Evolutionary conservation across 257 asterid genomes (phyloP).

Genomic region (Datura wrightii): DNA sequence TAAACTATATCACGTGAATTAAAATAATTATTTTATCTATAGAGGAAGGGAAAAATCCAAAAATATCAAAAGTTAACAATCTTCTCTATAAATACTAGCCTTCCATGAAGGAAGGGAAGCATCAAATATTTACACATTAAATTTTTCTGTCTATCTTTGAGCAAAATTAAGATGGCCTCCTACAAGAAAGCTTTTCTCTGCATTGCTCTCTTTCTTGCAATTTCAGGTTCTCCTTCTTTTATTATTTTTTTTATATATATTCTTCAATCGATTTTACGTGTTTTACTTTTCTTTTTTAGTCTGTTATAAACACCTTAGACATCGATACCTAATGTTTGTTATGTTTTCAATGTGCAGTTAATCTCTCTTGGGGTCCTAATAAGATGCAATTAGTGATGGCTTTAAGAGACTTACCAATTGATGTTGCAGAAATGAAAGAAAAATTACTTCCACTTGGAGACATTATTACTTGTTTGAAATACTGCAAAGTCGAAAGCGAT

Average conservation of each 20-base stretch:
- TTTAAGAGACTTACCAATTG: background rate
- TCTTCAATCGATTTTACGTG: background rate
- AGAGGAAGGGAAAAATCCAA: too few species aligned
- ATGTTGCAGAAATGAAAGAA: background rate
- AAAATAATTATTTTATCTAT: too few species aligned
- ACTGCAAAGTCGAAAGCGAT: background rate
- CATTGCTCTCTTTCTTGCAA: slow-evolving; percentile 12
- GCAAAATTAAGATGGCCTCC: background rate
- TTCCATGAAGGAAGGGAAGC: too few species aligned
- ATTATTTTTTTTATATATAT: background rate
- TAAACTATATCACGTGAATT: too few species aligned
- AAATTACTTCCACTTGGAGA: background rate
- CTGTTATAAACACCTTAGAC: background rate
- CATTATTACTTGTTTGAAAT: background rate
- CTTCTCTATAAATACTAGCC: too few species aligned
- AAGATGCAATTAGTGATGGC: background rate
- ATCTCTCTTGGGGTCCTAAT: background rate
- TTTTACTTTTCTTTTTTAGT: background rate
- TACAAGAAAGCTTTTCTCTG: background rate
- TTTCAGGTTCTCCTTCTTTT: background rate
- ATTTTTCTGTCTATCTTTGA: background rate
- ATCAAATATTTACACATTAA: background rate
- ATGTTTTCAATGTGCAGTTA: background rate
- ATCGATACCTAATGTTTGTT: background rate
- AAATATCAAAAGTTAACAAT: too few species aligned